Evolutionary conservation across 1,139 yeast species (phyloP).

Genomic region (Meyerozyma smithsonii): DNA sequence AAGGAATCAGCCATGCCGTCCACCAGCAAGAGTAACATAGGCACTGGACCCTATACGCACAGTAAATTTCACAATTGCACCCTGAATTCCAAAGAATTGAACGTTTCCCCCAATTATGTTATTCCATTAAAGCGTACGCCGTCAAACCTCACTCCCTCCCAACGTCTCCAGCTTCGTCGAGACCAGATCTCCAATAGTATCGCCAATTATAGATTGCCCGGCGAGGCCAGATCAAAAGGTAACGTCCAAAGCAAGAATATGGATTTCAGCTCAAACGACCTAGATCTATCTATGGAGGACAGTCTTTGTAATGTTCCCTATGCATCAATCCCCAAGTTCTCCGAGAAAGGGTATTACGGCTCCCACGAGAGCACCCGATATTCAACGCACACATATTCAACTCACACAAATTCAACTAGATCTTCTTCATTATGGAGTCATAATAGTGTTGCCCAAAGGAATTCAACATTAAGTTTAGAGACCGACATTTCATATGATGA

Average conservation of each 20-base stretch:
- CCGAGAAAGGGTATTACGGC: neutral
- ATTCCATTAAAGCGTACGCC: conserved; percentile 19
- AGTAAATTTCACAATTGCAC: neutral
- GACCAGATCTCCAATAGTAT: conserved; percentile 22
- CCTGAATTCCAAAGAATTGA: neutral
- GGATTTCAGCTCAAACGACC: conserved; percentile 32
- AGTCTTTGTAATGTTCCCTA: conserved; percentile 62
- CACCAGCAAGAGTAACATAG: neutral
- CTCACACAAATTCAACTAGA: conserved; percentile 34
- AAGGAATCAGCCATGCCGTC: too few species aligned
- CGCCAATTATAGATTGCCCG: conserved; percentile 6
- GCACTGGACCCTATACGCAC: neutral
- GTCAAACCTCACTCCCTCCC: conserved; percentile 34
- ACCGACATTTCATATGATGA: neutral
- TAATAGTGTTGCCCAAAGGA: conserved; percentile 12
- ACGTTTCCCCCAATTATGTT: neutral
- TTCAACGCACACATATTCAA: conserved; percentile 15
- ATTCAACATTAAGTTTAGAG: conserved; percentile 5
- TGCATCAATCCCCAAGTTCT: conserved; percentile 18
- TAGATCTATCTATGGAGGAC: conserved; percentile 46
- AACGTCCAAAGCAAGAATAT: conserved; percentile 3
- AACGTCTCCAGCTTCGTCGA: conserved; percentile 31
- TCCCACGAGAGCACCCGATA: neutral
- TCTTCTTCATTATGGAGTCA: conserved; percentile 39
- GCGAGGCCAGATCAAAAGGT: neutral